Percentiles rank a stretch among this genome's conserved stretches.
Evolutionary conservation across 73 alveolate genomes (phyloP).

Genomic region (Symbiodinium natans): DNA sequence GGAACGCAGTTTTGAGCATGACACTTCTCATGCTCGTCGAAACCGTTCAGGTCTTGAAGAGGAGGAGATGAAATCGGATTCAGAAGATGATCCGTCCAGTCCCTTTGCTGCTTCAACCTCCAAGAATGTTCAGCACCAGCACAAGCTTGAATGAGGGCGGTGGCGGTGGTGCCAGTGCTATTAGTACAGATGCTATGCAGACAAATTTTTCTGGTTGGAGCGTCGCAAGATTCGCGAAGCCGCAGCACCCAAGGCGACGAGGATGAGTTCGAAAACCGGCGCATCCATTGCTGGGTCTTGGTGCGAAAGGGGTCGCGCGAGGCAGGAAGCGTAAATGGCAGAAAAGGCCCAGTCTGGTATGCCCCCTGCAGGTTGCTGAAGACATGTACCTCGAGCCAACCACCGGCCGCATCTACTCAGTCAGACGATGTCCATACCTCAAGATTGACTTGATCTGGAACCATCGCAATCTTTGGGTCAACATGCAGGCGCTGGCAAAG

Average conservation of each 20-base stretch:
- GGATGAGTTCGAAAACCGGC: conserved; percentile 95
- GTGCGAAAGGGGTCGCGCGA: conserved; percentile 97
- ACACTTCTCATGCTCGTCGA: too few relatives aligned
- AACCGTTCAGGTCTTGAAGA: conserved; percentile 31
- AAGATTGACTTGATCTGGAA: conserved; percentile 98
- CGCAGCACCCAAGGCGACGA: conserved; percentile 94
- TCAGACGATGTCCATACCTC: conserved; percentile 97
- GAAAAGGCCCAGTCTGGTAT: neutral
- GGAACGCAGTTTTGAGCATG: too few relatives aligned
- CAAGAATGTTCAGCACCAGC: too few relatives aligned
- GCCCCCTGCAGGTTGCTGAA: conserved; percentile 90
- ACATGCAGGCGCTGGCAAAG: conserved; percentile 96
- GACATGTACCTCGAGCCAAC: conserved; percentile 98
- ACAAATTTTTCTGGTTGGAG: too few relatives aligned
- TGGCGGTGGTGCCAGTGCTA: too few relatives aligned
- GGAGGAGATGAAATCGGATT: conserved; percentile 84
- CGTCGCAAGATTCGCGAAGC: too few relatives aligned
- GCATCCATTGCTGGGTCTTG: conserved; percentile 99
- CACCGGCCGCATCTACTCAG: conserved; percentile 98
- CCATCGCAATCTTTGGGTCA: conserved; percentile 98
- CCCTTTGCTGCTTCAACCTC: too few relatives aligned
- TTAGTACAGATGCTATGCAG: too few relatives aligned
- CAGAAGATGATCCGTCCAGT: conserved; percentile 83
- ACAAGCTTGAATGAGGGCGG: too few relatives aligned
- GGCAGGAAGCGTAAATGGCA: conserved; percentile 92